A percentile compares a stretch with the other conserved stretches of the same genome.
Conservation (phyloP, 345 rosid species). For the Aethionema arabicum region DNA sequence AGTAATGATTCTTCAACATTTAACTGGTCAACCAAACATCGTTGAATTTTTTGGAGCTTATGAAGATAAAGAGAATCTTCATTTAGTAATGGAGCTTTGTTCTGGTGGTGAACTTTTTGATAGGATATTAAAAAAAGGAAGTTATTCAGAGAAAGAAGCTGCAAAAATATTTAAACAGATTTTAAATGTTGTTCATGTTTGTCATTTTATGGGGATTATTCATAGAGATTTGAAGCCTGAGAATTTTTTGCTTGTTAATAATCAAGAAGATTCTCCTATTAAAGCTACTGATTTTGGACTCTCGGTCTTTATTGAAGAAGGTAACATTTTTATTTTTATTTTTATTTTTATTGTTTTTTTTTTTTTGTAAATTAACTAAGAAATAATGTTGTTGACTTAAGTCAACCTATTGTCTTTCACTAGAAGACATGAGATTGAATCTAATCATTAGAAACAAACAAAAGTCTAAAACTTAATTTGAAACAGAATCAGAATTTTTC, state of each 20-base stretch:
- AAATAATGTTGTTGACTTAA: too few species aligned
- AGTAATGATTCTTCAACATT: conserved; percentile 71
- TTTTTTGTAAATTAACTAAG: too few species aligned
- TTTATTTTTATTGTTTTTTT: too few species aligned
- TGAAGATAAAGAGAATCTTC: conserved; percentile 62
- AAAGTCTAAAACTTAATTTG: too few species aligned
- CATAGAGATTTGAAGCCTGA: conserved; percentile 95
- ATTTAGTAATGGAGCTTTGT: conserved; percentile 90
- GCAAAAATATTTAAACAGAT: conserved; percentile 67
- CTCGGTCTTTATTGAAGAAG: conserved; percentile 88
- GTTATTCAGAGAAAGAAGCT: conserved; percentile 80
- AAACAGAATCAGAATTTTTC: too few species aligned
- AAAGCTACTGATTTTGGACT: conserved; percentile 90
- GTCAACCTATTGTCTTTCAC: too few species aligned
- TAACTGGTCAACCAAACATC: conserved; percentile 85
- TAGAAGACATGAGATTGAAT: too few species aligned
- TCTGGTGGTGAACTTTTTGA: conserved; percentile 96
- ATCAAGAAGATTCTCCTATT: conserved; percentile 47
- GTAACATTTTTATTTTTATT: conserved; percentile 38
- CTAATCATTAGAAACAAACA: too few species aligned
- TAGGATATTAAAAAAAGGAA: conserved; percentile 68
- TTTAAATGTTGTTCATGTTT: conserved; percentile 81
- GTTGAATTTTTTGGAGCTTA: conserved; percentile 82
- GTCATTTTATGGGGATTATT: conserved; percentile 95
- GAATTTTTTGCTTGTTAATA: conserved; percentile 73